Conservation (phyloP, 2,329 filamentous ascomycete genomes). For the Aschersonia sp. region DNA sequence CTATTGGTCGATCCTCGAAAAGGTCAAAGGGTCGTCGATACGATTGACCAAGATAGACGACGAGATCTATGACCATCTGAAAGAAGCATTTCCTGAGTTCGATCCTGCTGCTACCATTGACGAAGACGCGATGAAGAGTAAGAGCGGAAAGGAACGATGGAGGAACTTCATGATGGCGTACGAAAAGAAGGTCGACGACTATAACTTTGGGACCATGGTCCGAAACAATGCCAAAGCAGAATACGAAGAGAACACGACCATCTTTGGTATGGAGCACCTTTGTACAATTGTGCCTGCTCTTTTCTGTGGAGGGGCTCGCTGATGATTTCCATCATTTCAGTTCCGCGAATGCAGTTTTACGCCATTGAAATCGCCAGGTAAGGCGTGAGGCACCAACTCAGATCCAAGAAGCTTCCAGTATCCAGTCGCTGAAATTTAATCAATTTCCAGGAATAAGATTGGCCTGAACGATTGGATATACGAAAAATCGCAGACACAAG, state of each 20-base stretch:
- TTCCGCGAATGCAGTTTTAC: conserved; percentile 45
- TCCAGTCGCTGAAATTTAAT: background rate
- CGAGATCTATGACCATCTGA: conserved; percentile 84
- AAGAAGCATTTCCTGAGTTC: conserved; percentile 81
- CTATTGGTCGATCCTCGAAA: conserved; percentile 93
- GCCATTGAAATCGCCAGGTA: conserved; percentile 33
- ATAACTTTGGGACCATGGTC: conserved; percentile 94
- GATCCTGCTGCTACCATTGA: conserved; percentile 68
- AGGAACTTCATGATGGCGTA: conserved; percentile 87
- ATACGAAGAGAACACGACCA: conserved; percentile 79
- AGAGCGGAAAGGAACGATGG: conserved; percentile 86
- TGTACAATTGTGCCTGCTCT: background rate
- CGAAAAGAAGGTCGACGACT: conserved; percentile 92
- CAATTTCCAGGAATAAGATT: conserved; percentile 58
- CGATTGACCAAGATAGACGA: conserved; percentile 90
- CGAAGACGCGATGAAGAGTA: conserved; percentile 97
- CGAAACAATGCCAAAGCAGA: conserved; percentile 64
- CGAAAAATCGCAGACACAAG: conserved; percentile 53
- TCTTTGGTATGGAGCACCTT: conserved; percentile 52
- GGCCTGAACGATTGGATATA: conserved; percentile 97
- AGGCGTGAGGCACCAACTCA: too few species aligned
- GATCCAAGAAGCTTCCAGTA: background rate
- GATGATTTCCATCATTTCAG: conserved; percentile 13
- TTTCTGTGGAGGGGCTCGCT: background rate
- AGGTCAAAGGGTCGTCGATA: conserved; percentile 73